A percentile compares a stretch with the other conserved stretches of the same genome.
Evolutionary conservation across 805 yeast species (phyloP).

Genomic region (Kluyveromyces starmeri): DNA sequence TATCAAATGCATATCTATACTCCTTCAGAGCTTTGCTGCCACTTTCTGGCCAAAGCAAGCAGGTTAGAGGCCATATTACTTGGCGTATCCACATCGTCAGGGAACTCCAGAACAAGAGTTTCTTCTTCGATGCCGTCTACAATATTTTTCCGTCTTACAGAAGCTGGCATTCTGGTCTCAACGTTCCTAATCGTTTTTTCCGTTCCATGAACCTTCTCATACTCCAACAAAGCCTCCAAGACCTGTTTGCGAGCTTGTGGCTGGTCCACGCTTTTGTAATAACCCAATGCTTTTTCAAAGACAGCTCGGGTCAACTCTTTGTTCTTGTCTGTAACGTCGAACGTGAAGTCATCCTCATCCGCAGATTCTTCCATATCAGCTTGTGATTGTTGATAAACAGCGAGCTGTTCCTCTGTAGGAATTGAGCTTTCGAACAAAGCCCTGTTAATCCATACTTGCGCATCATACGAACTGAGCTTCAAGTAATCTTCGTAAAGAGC

Average conservation of each 20-base stretch:
- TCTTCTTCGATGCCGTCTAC: conserved; percentile 44
- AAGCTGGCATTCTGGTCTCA: conserved; percentile 42
- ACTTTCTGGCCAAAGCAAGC: conserved; percentile 40
- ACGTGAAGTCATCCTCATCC: conserved; percentile 38
- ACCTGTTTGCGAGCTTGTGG: conserved; percentile 42
- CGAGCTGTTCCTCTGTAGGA: conserved; percentile 39
- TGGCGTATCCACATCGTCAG: conserved; percentile 42
- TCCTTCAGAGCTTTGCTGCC: conserved; percentile 33
- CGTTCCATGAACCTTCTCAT: conserved; percentile 58
- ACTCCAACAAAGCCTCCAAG: conserved; percentile 52
- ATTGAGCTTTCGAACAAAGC: conserved; percentile 66
- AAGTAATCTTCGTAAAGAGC: conserved; percentile 36
- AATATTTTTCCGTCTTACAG: conserved; percentile 29
- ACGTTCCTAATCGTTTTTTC: conserved; percentile 31
- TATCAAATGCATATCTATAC: too few species aligned
- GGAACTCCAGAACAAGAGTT: conserved; percentile 53
- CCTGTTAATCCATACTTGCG: conserved; percentile 49
- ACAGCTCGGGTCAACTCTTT: conserved; percentile 42
- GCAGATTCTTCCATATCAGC: conserved; percentile 31
- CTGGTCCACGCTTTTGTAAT: conserved; percentile 32
- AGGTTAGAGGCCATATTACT: conserved; percentile 25
- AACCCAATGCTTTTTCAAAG: conserved; percentile 45
- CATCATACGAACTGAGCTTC: conserved; percentile 24
- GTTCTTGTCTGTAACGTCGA: conserved; percentile 46
- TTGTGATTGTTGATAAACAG: conserved; percentile 12